Conservation (phyloP, 768 basidiomycete genomes). For the Scleroderma citrinum region DNA sequence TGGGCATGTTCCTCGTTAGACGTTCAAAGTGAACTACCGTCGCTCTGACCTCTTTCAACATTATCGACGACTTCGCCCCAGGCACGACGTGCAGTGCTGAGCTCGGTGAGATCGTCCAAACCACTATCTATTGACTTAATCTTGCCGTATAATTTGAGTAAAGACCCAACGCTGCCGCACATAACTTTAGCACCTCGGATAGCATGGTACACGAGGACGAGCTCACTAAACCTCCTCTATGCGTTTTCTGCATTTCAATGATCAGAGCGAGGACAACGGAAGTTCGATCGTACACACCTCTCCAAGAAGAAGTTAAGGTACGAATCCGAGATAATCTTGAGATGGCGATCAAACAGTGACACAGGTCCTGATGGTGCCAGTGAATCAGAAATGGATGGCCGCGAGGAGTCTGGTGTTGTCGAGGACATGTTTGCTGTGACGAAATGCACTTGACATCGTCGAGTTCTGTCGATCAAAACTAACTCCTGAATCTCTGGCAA, state of each 20-base stretch:
- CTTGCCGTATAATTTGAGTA: conserved; percentile 68
- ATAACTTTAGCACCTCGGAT: conserved; percentile 1
- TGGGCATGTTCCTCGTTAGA: conserved; percentile 7
- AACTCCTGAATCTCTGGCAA: conserved; percentile 1
- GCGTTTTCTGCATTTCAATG: conserved; percentile 46
- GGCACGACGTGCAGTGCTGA: conserved; percentile 58
- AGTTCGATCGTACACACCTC: conserved; percentile 43
- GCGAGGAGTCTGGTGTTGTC: conserved; percentile 16
- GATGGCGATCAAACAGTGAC: conserved; percentile 66
- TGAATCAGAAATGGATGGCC: conserved; percentile 25
- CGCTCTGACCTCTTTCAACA: conserved; percentile 62
- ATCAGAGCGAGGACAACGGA: conserved; percentile 11
- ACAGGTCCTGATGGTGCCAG: conserved; percentile 44
- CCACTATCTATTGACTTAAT: conserved; percentile 62
- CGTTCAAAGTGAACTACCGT: not conserved
- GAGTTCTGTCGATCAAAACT: not conserved
- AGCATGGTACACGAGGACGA: not conserved
- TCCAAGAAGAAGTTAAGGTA: conserved; percentile 85
- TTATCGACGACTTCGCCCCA: conserved; percentile 87
- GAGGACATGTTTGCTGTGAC: conserved; percentile 8
- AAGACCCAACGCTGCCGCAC: conserved; percentile 58
- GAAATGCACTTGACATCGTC: not conserved
- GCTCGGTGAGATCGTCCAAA: conserved; percentile 66
- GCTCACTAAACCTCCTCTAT: conserved; percentile 84
- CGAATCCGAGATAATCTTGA: conserved; percentile 60